Conservation (phyloP, 257 asterid genomes). For the Ocimum tenuiflorum region DNA sequence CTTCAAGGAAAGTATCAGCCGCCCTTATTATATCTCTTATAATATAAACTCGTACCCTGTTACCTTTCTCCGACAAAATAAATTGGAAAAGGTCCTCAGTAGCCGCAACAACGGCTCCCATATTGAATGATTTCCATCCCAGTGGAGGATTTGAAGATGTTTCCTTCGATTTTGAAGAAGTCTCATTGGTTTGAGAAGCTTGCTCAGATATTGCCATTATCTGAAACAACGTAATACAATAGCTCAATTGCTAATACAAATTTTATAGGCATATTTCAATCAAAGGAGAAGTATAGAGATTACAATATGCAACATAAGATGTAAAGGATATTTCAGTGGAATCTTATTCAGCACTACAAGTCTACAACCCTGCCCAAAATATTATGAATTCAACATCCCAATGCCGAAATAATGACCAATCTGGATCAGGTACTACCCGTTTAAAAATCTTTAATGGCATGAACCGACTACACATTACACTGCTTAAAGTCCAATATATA, state of each 20-base stretch:
- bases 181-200: conserved; percentile 42
- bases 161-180: conserved; percentile 25
- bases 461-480: too few species aligned
- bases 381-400: too few species aligned
- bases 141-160: conserved; percentile 35
- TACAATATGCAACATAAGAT: background rate
- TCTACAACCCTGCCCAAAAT: background rate
- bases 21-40: conserved; percentile 65
- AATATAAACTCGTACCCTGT: conserved; percentile 73
- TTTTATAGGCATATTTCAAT: background rate
- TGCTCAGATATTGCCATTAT: conserved; percentile 75
- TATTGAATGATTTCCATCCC: conserved; percentile 72
- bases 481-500: too few species aligned
- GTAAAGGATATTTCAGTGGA: background rate
- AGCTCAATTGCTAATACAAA: background rate
- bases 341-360: too few species aligned
- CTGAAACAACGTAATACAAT: conserved; percentile 34
- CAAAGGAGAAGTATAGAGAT: background rate
- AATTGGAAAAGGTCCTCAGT: conserved; percentile 83
- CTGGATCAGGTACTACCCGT: too few species aligned
- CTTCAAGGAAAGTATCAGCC: conserved; percentile 60
- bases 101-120: conserved; percentile 81
- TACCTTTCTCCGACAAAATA: conserved; percentile 74
- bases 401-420: too few species aligned
- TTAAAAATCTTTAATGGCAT: too few species aligned